Conservation (phyloP, 352 stramenopile genomes). For the Pythium graminicola region DNA sequence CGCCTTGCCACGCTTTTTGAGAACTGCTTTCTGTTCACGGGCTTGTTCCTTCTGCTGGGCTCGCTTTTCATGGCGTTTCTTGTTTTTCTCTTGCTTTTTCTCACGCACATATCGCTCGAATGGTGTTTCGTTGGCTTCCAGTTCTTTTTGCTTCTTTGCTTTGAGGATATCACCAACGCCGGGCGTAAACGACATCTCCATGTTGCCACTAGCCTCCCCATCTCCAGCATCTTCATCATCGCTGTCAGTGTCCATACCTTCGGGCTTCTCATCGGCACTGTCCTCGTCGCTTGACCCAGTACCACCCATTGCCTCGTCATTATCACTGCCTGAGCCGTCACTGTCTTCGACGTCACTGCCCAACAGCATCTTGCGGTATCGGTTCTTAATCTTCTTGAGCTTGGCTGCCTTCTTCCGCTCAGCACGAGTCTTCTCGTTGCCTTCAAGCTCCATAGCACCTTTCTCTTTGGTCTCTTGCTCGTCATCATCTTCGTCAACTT, state of each 20-base stretch:
- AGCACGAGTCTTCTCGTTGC: constrained; percentile 26
- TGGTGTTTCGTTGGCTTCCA: constrained; percentile 72
- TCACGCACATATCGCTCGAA: constrained; percentile 80
- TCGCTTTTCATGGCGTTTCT: constrained; percentile 76
- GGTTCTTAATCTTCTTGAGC: constrained; percentile 74
- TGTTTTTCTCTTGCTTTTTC: constrained; percentile 85
- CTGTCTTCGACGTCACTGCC: constrained; percentile 68
- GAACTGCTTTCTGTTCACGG: constrained; percentile 55
- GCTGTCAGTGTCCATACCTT: constrained; percentile 15
- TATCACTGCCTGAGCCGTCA: constrained; percentile 30
- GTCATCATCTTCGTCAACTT: constrained; percentile 34
- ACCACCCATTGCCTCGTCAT: constrained; percentile 9
- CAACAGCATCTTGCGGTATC: constrained; percentile 73
- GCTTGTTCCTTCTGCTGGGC: constrained; percentile 48
- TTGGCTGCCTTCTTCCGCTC: constrained; percentile 57
- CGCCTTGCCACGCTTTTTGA: constrained; percentile 54
- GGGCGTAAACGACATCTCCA: constrained; percentile 81
- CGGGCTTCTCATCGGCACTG: constrained; percentile 23
- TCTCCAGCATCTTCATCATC: constrained; percentile 17
- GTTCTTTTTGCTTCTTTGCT: constrained; percentile 68
- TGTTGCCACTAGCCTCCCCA: constrained; percentile 34
- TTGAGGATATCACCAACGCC: constrained; percentile 60
- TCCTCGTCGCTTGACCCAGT: constrained; percentile 26
- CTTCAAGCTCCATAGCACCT: not conserved
- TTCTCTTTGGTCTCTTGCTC: constrained; percentile 33